Conservation (phyloP, 495 filamentous ascomycete genomes). For the Lasiosphaeria miniovina region DNA sequence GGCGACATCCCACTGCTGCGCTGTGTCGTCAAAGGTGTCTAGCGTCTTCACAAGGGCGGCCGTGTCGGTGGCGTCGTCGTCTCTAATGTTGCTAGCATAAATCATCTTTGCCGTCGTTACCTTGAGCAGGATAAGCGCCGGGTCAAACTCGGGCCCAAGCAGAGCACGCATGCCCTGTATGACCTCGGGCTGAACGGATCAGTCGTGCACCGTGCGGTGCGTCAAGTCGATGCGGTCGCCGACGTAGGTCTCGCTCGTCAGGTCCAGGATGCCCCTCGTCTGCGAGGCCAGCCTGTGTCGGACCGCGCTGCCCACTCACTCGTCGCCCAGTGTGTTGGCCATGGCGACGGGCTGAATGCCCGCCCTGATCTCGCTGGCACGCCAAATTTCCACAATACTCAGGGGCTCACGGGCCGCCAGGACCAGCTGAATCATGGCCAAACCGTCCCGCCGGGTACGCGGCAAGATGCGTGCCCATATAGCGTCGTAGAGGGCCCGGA, state of each 20-base stretch:
- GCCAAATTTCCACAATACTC: background rate
- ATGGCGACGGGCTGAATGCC: background rate
- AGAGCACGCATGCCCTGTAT: background rate
- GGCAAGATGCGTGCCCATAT: conserved; percentile 14
- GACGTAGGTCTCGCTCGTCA: background rate
- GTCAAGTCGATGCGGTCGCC: background rate
- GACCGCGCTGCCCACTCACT: background rate
- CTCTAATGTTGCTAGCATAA: background rate
- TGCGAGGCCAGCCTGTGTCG: background rate
- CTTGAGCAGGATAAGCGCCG: background rate
- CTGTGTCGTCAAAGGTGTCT: background rate
- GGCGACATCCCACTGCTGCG: background rate
- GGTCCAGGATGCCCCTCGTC: background rate
- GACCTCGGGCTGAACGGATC: background rate
- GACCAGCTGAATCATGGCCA: background rate
- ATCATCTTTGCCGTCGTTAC: background rate
- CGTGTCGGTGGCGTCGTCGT: background rate
- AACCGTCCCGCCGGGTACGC: background rate
- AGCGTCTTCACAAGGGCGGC: background rate
- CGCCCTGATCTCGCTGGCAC: background rate
- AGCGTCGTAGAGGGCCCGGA: conserved; percentile 12
- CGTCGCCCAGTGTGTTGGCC: background rate
- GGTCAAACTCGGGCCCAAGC: background rate
- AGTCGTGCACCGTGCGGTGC: background rate
- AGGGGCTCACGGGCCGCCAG: background rate